Evolutionary conservation across 306 rosid genomes (phyloP), one percentile per base, ranked within the genome.

Genomic region (Prunus padus): DNA sequence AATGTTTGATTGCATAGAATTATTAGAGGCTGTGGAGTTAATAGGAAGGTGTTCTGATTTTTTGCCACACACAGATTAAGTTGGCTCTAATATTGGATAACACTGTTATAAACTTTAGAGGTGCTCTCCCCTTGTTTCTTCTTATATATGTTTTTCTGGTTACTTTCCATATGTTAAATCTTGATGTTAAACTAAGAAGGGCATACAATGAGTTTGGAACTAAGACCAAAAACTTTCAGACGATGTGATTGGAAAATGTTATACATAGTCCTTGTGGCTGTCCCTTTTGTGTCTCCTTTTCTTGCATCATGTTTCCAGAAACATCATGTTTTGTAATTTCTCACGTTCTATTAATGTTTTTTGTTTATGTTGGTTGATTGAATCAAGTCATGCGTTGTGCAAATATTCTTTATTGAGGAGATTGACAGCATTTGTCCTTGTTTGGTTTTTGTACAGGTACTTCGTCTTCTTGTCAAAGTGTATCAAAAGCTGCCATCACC

Each of bases 401-500:
- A 44, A 49, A 23, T 23, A 44, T 55, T 31, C n/a, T 62, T 15
- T 25, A 16, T 31, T n/a, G 0, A 19, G 52, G 72, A 33, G 50
- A 74, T 49, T 68, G 15, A 49, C 46, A 22, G 22, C 46, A 25
- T 61, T 57, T 51, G 66, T 64, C 62, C 55, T 79, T 19, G 64
- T 69, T 77, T 79, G 74, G 46, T 74, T 70, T 82, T 69, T 71
- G 60, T 60, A 8, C 76, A 95, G 98, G 93, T 95, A 66, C 95
- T 95, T 73, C 92, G 92, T 54, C 97, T 95, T 65, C 97, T 92
- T 60, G 98, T 95, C 78, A 89, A 89, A 84, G 97, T 95, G 72
- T 92, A 88, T 74, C 96, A 92, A 82, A 92, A 89, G 92, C 91
- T 95, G 50, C 90, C 96, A 70, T 90, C 97, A 67, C 98, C 97